phyloP scores from a whole-genome alignment of 352 stramenopile genomes.

The Plasmopara muralis region DNA sequence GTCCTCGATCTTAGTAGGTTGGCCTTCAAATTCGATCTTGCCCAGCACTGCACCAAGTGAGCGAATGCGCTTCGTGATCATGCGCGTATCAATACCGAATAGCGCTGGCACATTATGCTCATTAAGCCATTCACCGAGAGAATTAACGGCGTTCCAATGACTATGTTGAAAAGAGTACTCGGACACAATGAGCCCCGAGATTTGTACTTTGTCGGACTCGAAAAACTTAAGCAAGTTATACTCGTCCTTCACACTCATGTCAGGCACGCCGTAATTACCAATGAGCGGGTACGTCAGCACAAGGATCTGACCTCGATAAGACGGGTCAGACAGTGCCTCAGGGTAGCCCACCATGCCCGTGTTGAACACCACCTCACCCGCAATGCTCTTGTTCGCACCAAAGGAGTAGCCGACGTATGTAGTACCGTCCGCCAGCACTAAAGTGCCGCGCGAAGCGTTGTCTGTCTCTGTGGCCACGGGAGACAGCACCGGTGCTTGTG shows the following conservation, averaged over 20 bases:
- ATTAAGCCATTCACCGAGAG: conserved; percentile 83
- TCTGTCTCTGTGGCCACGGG: conserved; percentile 37
- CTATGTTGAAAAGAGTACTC: conserved; percentile 96
- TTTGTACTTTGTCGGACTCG: conserved; percentile 94
- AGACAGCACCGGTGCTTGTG: conserved; percentile 25
- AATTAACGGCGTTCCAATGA: conserved; percentile 91
- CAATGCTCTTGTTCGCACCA: conserved; percentile 82
- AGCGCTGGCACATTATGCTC: conserved; percentile 92
- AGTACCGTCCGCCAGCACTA: conserved; percentile 85
- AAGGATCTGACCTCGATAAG: conserved; percentile 96
- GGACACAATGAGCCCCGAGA: conserved; percentile 94
- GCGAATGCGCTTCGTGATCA: conserved; percentile 98
- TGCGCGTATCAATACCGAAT: conserved; percentile 96
- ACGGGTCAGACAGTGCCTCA: conserved; percentile 97
- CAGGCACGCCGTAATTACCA: conserved; percentile 97
- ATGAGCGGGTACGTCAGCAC: conserved; percentile 97
- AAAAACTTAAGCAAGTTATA: conserved; percentile 94
- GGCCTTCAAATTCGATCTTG: conserved; percentile 91
- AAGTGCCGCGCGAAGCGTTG: conserved; percentile 39
- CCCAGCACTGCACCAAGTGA: conserved; percentile 92
- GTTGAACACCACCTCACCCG: conserved; percentile 97
- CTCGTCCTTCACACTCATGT: conserved; percentile 84
- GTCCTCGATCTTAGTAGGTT: conserved; percentile 44
- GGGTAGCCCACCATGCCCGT: conserved; percentile 99
- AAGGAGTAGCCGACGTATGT: conserved; percentile 87